Percentiles rank a stretch among this genome's conserved stretches.
Evolutionary conservation across 768 basidiomycete genomes (phyloP).

Genomic region (Mycena sanguinolenta): DNA sequence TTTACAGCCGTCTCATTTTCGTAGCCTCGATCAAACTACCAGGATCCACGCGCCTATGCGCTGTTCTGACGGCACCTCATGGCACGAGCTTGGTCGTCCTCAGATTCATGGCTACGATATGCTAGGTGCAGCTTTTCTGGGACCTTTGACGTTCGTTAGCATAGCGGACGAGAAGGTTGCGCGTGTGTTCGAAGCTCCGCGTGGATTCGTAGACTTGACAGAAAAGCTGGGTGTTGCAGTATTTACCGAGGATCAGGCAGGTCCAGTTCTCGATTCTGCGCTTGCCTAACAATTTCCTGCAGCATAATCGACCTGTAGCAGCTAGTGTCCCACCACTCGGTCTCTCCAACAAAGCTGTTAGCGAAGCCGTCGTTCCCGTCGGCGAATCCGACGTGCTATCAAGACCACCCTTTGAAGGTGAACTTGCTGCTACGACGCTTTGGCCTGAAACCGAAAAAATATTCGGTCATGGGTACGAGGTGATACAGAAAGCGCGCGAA

Average conservation of each 20-base stretch:
- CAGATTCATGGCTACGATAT: conserved; percentile 98
- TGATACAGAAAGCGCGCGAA: conserved; percentile 43
- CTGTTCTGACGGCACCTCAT: conserved; percentile 46
- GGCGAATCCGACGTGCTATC: conserved; percentile 26
- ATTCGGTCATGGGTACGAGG: conserved; percentile 98
- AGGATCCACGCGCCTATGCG: conserved; percentile 82
- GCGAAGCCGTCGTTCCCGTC: conserved; percentile 49
- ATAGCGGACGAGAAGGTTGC: conserved; percentile 97
- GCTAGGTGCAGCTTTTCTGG: conserved; percentile 82
- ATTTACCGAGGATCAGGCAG: conserved; percentile 66
- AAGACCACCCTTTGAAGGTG: conserved; percentile 88
- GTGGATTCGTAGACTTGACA: conserved; percentile 78
- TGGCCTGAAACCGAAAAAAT: conserved; percentile 99
- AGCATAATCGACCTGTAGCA: conserved; percentile 76
- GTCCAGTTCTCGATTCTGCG: conserved; percentile 15
- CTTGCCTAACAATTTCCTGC: conserved; percentile 16
- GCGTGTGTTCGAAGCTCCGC: conserved; percentile 93
- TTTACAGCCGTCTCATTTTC: conserved; percentile 7
- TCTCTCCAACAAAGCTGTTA: conserved; percentile 92
- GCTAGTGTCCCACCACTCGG: conserved; percentile 96
- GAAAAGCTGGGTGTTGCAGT: conserved; percentile 62
- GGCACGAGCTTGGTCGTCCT: conserved; percentile 93
- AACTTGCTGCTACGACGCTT: conserved; percentile 86
- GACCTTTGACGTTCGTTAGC: conserved; percentile 84
- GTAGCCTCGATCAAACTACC: conserved; percentile 91